phyloP scores from a whole-genome alignment of 176 grass and related monocot genomes.

The maize (Zea mays) region DNA sequence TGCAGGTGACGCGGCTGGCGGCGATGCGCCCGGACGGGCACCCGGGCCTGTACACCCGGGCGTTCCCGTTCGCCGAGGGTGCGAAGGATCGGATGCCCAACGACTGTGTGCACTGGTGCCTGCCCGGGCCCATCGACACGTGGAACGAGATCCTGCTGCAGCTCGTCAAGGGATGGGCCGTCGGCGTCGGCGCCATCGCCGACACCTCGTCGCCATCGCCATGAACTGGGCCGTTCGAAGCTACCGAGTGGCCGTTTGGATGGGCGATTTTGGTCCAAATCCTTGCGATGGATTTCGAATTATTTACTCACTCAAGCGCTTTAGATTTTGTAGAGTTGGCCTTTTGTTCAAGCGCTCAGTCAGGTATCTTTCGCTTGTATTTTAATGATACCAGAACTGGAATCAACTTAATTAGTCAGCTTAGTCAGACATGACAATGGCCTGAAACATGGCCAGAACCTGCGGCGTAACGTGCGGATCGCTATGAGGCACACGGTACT shows the following conservation, averaged over 20 bases:
- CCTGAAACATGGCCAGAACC: not conserved
- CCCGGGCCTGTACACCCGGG: constrained; percentile 64
- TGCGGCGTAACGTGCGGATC: constrained; percentile 17
- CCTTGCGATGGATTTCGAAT: not conserved
- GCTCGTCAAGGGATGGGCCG: constrained; percentile 59
- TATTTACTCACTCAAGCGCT: not conserved
- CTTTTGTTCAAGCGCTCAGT: not conserved
- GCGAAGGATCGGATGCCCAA: constrained; percentile 58
- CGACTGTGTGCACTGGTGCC: constrained; percentile 92
- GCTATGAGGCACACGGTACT: not conserved
- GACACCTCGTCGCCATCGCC: not conserved
- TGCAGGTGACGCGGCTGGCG: constrained; percentile 66
- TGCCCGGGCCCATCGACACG: constrained; percentile 73
- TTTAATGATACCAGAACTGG: not conserved
- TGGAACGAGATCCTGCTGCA: constrained; percentile 91
- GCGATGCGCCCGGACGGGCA: constrained; percentile 67
- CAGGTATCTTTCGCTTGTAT: not conserved
- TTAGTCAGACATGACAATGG: not conserved
- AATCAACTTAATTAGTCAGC: no score
- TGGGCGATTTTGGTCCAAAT: not conserved
- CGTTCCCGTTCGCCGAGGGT: constrained; percentile 55
- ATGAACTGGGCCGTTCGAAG: not conserved
- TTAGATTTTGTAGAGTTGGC: not conserved
- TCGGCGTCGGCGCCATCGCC: constrained; percentile 1
- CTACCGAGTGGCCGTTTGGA: not conserved